phyloP scores from a whole-genome alignment of 2,329 filamentous ascomycete species.

The Botrytis porri region DNA sequence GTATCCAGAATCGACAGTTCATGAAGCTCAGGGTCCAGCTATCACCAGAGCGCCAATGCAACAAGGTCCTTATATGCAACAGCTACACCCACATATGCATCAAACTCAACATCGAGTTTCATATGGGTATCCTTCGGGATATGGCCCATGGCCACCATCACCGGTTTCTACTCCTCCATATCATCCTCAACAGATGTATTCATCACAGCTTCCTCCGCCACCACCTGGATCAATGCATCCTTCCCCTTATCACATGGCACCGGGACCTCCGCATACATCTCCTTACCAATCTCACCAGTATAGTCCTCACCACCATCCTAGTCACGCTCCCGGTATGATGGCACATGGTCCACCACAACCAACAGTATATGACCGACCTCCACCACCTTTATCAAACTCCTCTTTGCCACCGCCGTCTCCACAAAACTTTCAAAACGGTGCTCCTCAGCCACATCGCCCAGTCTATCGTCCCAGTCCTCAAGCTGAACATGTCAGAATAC shows the following conservation, averaged over 20 bases:
- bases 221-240: constrained; percentile 34
- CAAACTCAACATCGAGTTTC: constrained; percentile 38
- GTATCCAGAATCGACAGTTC: constrained; percentile 94
- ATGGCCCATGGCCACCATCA: constrained; percentile 52
- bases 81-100: constrained; percentile 15
- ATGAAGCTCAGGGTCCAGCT: constrained; percentile 78
- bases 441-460: constrained; percentile 24
- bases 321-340: constrained; percentile 24
- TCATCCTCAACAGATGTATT: constrained; percentile 41
- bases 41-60: constrained; percentile 73
- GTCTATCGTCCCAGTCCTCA: constrained; percentile 40
- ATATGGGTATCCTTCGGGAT: constrained; percentile 42
- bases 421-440: constrained; percentile 24
- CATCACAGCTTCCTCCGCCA: constrained; percentile 41
- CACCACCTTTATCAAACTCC: constrained; percentile 38
- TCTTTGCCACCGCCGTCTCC: constrained; percentile 37
- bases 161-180: constrained; percentile 54
- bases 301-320: constrained; percentile 31
- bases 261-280: constrained; percentile 36
- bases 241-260: constrained; percentile 34
- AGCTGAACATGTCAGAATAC: constrained; percentile 40
- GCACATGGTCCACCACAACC: constrained; percentile 22
- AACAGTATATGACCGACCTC: constrained; percentile 38
- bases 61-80: constrained; percentile 45
- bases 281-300: constrained; percentile 34